Percentiles rank a stretch among this genome's conserved stretches.
Evolutionary conservation across 805 yeast species (phyloP).

Genomic region (Saccharomycopsis vini): DNA sequence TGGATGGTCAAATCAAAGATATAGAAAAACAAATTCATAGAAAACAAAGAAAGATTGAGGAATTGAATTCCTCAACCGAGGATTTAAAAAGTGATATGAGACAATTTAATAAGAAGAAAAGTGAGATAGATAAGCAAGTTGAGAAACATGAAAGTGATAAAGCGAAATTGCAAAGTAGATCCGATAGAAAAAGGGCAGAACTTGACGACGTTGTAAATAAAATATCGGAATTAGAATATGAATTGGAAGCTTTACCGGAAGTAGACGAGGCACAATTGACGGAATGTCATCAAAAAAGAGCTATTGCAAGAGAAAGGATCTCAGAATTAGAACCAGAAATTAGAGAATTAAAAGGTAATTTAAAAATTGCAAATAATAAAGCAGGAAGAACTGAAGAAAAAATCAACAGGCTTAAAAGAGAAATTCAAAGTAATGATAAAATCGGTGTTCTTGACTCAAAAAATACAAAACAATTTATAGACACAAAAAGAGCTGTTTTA

Average conservation of each 20-base stretch:
- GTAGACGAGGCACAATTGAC: slow-evolving; percentile 22
- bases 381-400: slow-evolving; percentile 25
- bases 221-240: slow-evolving; percentile 23
- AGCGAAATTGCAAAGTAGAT: slow-evolving; percentile 15
- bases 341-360: slow-evolving; percentile 34
- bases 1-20: not conserved
- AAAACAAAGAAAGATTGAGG: slow-evolving; percentile 2
- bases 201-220: slow-evolving; percentile 21
- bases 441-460: slow-evolving; percentile 35
- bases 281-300: slow-evolving; percentile 21
- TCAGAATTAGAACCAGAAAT: slow-evolving; percentile 23
- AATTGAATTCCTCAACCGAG: not conserved
- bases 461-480: slow-evolving; percentile 24
- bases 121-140: slow-evolving; percentile 12
- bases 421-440: slow-evolving; percentile 41
- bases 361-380: slow-evolving; percentile 29
- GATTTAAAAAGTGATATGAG: not conserved
- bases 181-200: slow-evolving; percentile 21
- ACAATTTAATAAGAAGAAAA: slow-evolving; percentile 5
- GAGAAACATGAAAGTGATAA: slow-evolving; percentile 14
- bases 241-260: slow-evolving; percentile 21
- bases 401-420: slow-evolving; percentile 29
- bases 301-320: slow-evolving; percentile 21
- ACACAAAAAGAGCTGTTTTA: slow-evolving; percentile 27
- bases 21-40: slow-evolving; percentile 1